Conservation (phyloP, 2,329 filamentous ascomycete genomes). For the Sporothrix inflata region DNA sequence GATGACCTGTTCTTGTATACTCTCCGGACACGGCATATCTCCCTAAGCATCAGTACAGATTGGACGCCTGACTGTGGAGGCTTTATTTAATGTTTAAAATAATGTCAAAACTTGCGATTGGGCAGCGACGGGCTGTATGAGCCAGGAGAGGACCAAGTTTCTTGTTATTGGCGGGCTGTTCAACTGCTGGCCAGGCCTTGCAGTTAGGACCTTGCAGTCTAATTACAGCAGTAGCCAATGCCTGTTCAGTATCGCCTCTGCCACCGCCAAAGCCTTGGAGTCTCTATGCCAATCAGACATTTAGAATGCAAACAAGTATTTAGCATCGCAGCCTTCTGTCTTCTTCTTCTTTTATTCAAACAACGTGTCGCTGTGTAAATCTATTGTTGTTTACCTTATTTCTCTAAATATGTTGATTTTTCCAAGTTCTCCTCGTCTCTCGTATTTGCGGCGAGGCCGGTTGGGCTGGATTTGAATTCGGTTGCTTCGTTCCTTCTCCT, state of each 20-base stretch:
- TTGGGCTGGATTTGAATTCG: background rate
- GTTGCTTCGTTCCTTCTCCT: background rate
- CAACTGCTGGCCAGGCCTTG: background rate
- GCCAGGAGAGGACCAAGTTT: no score
- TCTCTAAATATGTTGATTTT: background rate
- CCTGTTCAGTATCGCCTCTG: constrained; percentile 4
- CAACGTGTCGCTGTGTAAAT: background rate
- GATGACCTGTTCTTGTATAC: background rate
- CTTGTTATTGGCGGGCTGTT: constrained; percentile 7
- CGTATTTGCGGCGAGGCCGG: background rate
- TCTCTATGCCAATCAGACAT: constrained; percentile 18
- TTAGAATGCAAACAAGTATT: background rate
- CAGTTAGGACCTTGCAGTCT: constrained; percentile 12
- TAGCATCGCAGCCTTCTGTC: background rate
- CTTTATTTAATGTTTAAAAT: no score
- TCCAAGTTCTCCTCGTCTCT: background rate
- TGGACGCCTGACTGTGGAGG: background rate
- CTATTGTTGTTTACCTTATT: background rate
- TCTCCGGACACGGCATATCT: background rate
- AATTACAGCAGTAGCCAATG: constrained; percentile 15
- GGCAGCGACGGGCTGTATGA: background rate
- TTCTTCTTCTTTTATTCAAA: no score
- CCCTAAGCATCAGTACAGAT: background rate
- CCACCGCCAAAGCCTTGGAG: background rate
- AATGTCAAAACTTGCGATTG: no score